phyloP scores from a whole-genome alignment of 2,329 filamentous ascomycete genomes.

The Trichoderma polysporum region DNA sequence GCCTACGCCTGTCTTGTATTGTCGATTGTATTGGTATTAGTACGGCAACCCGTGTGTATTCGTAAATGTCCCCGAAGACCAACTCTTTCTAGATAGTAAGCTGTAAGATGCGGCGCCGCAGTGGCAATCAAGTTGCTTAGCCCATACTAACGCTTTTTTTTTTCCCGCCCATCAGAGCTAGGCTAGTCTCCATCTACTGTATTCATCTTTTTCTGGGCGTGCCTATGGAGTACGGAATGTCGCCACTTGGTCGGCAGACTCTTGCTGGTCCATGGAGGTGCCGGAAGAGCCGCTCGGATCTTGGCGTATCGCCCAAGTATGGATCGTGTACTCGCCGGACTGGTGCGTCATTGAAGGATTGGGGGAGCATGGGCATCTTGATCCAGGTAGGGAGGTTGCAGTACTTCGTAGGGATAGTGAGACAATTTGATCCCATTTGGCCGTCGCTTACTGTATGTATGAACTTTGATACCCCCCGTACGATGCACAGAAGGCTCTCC shows the following conservation, averaged over 20 bases:
- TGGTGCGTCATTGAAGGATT: background rate
- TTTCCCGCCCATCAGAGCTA: background rate
- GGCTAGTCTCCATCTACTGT: background rate
- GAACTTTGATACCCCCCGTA: too few relatives aligned
- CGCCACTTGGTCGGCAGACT: slow-evolving; percentile 13
- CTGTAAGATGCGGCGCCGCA: background rate
- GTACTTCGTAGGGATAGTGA: background rate
- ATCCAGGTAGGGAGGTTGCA: background rate
- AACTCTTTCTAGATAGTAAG: background rate
- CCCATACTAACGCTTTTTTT: background rate
- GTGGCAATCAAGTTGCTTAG: background rate
- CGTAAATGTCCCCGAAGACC: background rate
- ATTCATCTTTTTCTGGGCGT: background rate
- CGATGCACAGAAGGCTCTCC: too few relatives aligned
- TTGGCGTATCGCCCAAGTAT: background rate
- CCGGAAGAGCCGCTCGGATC: slow-evolving; percentile 4
- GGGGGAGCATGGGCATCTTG: too few relatives aligned
- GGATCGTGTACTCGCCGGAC: background rate
- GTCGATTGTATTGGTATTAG: background rate
- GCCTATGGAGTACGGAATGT: slow-evolving; percentile 4
- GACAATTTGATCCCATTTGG: background rate
- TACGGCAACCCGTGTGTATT: background rate
- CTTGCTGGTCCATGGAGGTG: background rate
- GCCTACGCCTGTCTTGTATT: background rate
- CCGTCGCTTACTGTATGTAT: too few relatives aligned